Base-by-base conservation (phyloP, 768 basidiomycete species). In the Candolleomyces efflorescens region DNA sequence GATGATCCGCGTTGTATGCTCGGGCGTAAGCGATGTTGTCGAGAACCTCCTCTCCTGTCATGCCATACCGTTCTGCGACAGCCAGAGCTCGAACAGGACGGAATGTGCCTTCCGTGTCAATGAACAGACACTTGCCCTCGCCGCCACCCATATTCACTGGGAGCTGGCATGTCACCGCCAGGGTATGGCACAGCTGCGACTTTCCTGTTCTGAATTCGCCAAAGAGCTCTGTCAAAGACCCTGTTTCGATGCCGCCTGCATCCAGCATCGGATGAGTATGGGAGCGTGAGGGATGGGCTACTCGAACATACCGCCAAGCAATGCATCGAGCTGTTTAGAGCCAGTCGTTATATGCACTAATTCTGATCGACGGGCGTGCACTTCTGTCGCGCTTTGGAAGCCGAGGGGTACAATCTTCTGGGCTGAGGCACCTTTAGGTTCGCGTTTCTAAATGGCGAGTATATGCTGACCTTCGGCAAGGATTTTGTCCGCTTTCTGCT, bases 121-220 rank as follows among this genome's bases (percentile, higher is more conserved):
- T 98, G 72, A 97, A 99, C 46, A 99, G 77, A 68, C 96, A 98
- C 74, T 99, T 99, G 39, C 97, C 97, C 74, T 99, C 97, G 12
- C 97, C 97, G 15, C 97, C 97, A 18, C 97, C 96, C 95, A 98
- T 98, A 65, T 84, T 89, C 44, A 94, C 89, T 1, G 97, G 97
- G 13, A 98, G 82, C 75, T 98, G 96, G 68, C 97, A 99, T 4
- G 97, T 98, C 11, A 98, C 97, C 3, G 97, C 94, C 47, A 99
- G 85, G 0, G 96, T 98, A 69, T 99, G 97, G 69, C 97, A 98
- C 48, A 99, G 82, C 68, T 99, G 97, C 22, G 93, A 96, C 74
- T 99, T 98, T 56, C 97, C 97, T 10, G 97, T 98, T 63, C 97
- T 82, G 73, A 99, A 99, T 75, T 99, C 97, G 57, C 96, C 97